Percentiles rank a stretch among this genome's conserved stretches.
Conservation (phyloP, 1,139 yeast genomes). For the Lodderomyces beijingensis region DNA sequence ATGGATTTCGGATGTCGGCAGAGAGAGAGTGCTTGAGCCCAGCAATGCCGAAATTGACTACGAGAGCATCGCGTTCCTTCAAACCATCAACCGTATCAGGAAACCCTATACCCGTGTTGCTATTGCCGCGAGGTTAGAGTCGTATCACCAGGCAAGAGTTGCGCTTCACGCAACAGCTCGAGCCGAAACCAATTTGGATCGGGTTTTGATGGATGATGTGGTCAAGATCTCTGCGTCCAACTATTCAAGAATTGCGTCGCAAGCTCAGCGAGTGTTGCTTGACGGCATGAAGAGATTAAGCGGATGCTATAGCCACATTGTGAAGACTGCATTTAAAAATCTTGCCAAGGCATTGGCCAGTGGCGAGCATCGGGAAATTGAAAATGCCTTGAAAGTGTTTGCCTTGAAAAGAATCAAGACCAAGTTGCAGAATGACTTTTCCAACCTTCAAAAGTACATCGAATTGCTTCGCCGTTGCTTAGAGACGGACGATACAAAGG, state of each 20-base stretch:
- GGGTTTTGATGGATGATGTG: constrained; percentile 61
- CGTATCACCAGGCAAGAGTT: constrained; percentile 74
- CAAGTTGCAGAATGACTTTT: constrained; percentile 55
- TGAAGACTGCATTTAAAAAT: constrained; percentile 46
- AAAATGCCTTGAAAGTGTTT: constrained; percentile 63
- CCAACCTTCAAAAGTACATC: constrained; percentile 44
- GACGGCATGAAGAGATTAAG: constrained; percentile 71
- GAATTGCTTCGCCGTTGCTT: constrained; percentile 54
- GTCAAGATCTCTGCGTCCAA: constrained; percentile 64
- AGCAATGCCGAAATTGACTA: constrained; percentile 42
- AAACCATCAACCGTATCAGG: constrained; percentile 43
- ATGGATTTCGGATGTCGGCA: constrained; percentile 84
- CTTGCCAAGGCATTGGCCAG: constrained; percentile 50
- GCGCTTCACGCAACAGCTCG: constrained; percentile 74
- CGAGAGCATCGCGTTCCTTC: constrained; percentile 32
- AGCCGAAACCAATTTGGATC: constrained; percentile 66
- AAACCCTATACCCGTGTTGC: constrained; percentile 80
- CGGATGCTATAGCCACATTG: constrained; percentile 58
- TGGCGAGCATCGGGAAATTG: constrained; percentile 52
- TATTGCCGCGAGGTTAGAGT: constrained; percentile 70
- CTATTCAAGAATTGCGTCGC: constrained; percentile 63
- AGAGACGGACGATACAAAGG: constrained; percentile 53
- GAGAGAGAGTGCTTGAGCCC: constrained; percentile 60
- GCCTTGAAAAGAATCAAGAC: constrained; percentile 48
- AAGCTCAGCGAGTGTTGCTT: constrained; percentile 68